A percentile compares a stretch with the other conserved stretches of the same genome.
Evolutionary conservation across 2,329 filamentous ascomycete species (phyloP).

Genomic region (Scopulariopsis brevicaulis): DNA sequence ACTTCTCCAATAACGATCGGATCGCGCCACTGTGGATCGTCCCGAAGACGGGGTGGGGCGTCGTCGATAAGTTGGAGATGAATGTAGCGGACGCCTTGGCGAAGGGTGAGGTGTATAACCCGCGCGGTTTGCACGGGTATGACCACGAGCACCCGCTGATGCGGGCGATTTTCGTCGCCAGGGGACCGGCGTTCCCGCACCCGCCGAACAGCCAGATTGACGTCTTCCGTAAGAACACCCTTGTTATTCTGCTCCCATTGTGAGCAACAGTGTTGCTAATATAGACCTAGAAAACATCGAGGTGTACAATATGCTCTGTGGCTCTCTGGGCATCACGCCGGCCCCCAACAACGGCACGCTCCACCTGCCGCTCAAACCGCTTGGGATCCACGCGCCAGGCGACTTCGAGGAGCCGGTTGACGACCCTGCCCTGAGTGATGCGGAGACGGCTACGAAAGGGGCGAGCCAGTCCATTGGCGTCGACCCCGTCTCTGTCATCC

Average conservation of each 20-base stretch:
- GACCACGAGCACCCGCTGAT: slow-evolving; percentile 92
- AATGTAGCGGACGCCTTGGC: slow-evolving; percentile 56
- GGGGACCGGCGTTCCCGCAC: slow-evolving; percentile 87
- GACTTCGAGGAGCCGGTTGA: slow-evolving; percentile 34
- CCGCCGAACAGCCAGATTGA: slow-evolving; percentile 67
- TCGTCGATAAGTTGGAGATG: slow-evolving; percentile 72
- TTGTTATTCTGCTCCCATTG: background rate
- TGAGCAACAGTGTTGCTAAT: background rate
- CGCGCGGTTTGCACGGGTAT: slow-evolving; percentile 83
- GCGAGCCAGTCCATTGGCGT: background rate
- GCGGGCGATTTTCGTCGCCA: slow-evolving; percentile 88
- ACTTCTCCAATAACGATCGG: slow-evolving; percentile 77
- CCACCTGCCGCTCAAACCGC: slow-evolving; percentile 53
- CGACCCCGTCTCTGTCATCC: background rate
- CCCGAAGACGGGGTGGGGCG: slow-evolving; percentile 84
- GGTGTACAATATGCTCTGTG: slow-evolving; percentile 90
- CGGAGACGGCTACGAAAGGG: background rate
- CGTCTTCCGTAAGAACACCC: slow-evolving; percentile 64
- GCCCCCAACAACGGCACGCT: slow-evolving; percentile 82
- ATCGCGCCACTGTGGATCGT: slow-evolving; percentile 95
- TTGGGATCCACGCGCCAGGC: slow-evolving; percentile 48
- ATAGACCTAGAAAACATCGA: slow-evolving; percentile 67
- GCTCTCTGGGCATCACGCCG: slow-evolving; percentile 65
- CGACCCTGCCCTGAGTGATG: slow-evolving; percentile 28
- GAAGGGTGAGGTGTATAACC: slow-evolving; percentile 57